Conservation (phyloP, 768 basidiomycete genomes). For the Saitozyma podzolica region DNA sequence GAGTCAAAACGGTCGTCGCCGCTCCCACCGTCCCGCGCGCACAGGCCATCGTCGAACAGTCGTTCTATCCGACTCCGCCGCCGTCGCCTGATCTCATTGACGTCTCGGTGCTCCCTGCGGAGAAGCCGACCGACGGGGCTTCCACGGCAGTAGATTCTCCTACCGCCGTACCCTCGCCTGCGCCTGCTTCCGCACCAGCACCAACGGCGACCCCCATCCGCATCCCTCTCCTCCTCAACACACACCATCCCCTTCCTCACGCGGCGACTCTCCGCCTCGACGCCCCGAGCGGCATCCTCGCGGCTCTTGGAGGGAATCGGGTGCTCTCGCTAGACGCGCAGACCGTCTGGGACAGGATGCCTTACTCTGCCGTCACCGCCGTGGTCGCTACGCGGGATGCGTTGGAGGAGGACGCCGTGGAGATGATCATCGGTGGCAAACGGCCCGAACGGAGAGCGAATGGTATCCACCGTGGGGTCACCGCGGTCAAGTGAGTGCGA, state of each 20-base stretch:
- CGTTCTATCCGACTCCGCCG: constrained; percentile 32
- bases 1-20: too few species aligned
- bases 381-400: constrained; percentile 7
- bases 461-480: background rate
- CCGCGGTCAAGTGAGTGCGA: constrained; percentile 14
- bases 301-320: constrained; percentile 22
- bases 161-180: background rate
- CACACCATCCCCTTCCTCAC: constrained; percentile 24
- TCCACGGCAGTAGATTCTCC: background rate
- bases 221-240: constrained; percentile 17
- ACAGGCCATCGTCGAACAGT: background rate
- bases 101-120: background rate
- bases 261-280: constrained; percentile 22
- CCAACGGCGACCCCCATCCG: constrained; percentile 1
- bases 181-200: constrained; percentile 1
- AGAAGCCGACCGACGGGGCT: background rate
- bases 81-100: constrained; percentile 23
- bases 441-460: too few species aligned
- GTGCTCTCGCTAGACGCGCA: constrained; percentile 15
- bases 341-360: constrained; percentile 37
- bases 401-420: constrained; percentile 36
- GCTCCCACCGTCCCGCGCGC: too few species aligned
- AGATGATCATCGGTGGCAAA: constrained; percentile 26
- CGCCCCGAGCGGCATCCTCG: constrained; percentile 12
- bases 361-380: constrained; percentile 19